Base-by-base conservation (phyloP, 768 basidiomycete species). In the Strobilomyces confusus region DNA sequence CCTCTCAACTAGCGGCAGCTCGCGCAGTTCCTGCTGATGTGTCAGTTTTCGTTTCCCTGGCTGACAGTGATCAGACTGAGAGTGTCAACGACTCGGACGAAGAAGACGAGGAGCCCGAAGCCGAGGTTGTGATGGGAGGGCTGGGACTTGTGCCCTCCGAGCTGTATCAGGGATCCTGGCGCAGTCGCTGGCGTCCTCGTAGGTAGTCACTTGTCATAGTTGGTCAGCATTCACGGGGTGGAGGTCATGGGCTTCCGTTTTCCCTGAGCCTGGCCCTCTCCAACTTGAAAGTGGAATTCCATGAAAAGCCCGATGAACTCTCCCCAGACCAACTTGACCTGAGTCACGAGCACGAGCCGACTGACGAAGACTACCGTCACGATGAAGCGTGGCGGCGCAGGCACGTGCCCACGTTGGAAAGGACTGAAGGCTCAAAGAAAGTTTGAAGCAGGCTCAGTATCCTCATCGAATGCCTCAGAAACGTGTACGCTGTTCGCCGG, bases 301-400 rank as follows among this genome's bases (percentile, higher is more conserved):
- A 62, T 12, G 57, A 56, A 19, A 59, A 69, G 0, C 51, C 43
- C 4, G 45, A 55, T 32, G 59, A 55, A 4, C 54, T 44, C 7
- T 40, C 49, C 13, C 54, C 54, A 9, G 45, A 60, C 19, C 55
- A 67, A 49, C 51, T 55, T n/a, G 26, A 19, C 2, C 30, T 65
- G 25, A 55, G 61, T 30, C 57, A 46, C 2, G 57, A 60, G 7
- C 55, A 63, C 37, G 55, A 57, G 9, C 59, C 53, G 19, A 64
- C 71, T 2, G 58, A 61, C 15, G 61, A 61, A 3, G 72, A 75
- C n/a, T n/a, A n/a, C n/a, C n/a, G n/a, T n/a, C n/a, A n/a, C n/a
- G n/a, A n/a, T n/a, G n/a, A n/a, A n/a, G n/a, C n/a, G n/a, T n/a
- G n/a, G n/a, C n/a, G 32, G 48, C 36, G 0, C 55, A 44, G 17